Percentiles rank a stretch among this genome's conserved stretches.
Conservation (phyloP, 1,139 yeast species). For the Saccharomycopsis crataegensis region DNA sequence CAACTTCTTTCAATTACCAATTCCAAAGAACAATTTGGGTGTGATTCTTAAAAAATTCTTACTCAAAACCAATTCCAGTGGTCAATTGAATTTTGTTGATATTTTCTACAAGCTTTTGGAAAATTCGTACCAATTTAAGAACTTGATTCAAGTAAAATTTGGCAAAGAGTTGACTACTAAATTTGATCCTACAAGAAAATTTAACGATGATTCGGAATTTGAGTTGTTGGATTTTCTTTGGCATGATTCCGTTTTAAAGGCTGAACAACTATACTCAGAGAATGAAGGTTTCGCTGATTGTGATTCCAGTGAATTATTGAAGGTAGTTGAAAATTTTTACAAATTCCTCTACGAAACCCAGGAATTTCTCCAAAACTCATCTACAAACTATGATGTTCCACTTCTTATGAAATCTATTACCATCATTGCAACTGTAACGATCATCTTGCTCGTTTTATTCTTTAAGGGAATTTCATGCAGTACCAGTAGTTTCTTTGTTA, state of each 20-base stretch:
- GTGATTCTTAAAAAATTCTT: conserved; percentile 53
- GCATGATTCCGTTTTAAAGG: conserved; percentile 17
- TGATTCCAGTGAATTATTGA: conserved; percentile 16
- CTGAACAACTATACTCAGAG: neutral
- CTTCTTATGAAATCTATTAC: neutral
- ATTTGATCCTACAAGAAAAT: conserved; percentile 8
- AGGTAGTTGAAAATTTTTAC: conserved; percentile 27
- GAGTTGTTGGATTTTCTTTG: conserved; percentile 21
- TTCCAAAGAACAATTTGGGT: conserved; percentile 84
- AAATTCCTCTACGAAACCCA: conserved; percentile 46
- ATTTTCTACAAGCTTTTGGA: conserved; percentile 28
- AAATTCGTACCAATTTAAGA: conserved; percentile 57
- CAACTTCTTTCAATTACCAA: conserved; percentile 64
- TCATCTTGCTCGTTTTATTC: conserved; percentile 5
- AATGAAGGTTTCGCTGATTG: neutral
- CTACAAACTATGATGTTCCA: conserved; percentile 63
- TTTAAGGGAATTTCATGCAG: conserved; percentile 21
- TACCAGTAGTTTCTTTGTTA: conserved; percentile 28
- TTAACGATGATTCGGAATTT: conserved; percentile 16
- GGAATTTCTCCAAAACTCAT: conserved; percentile 48
- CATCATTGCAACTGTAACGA: neutral
- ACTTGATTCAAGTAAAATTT: conserved; percentile 26
- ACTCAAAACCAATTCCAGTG: conserved; percentile 27
- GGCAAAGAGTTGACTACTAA: conserved; percentile 8
- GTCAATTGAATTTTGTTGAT: conserved; percentile 28